Conservation (phyloP, 2,329 filamentous ascomycete species). For the Byssochlamys sp. region DNA sequence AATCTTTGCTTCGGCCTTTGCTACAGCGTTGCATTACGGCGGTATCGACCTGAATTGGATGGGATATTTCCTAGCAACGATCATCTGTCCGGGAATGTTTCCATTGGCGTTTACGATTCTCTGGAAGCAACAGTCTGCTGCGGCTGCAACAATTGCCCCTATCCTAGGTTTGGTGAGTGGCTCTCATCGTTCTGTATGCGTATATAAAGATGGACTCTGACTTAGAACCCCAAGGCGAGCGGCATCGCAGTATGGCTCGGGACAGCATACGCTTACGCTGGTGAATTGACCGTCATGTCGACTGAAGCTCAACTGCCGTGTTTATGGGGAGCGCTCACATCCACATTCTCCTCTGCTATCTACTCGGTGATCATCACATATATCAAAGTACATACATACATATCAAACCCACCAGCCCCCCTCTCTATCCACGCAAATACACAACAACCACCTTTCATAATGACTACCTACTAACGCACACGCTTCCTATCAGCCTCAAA, state of each 20-base stretch:
- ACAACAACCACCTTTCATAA: no score
- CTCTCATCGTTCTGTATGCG: not conserved
- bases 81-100: conserved; percentile 6
- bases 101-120: conserved; percentile 4
- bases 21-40: conserved; percentile 3
- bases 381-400: conserved; percentile 1
- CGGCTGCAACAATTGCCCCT: conserved; percentile 3
- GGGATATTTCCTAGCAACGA: conserved; percentile 5
- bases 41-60: conserved; percentile 6
- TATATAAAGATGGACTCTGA: not conserved
- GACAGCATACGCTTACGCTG: conserved; percentile 21
- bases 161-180: conserved; percentile 2
- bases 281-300: conserved; percentile 24
- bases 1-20: conserved; percentile 3
- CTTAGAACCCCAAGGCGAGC: conserved; percentile 1
- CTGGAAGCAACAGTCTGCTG: conserved; percentile 3
- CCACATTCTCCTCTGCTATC: conserved; percentile 33
- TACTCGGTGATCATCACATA: conserved; percentile 30
- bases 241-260: conserved; percentile 32
- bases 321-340: conserved; percentile 15
- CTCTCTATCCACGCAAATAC: no score
- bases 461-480: no score
- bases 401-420: not conserved
- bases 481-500: conserved; percentile 1
- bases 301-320: conserved; percentile 13